phyloP scores from a whole-genome alignment of 768 basidiomycete genomes.

The Lactarius sp. region DNA sequence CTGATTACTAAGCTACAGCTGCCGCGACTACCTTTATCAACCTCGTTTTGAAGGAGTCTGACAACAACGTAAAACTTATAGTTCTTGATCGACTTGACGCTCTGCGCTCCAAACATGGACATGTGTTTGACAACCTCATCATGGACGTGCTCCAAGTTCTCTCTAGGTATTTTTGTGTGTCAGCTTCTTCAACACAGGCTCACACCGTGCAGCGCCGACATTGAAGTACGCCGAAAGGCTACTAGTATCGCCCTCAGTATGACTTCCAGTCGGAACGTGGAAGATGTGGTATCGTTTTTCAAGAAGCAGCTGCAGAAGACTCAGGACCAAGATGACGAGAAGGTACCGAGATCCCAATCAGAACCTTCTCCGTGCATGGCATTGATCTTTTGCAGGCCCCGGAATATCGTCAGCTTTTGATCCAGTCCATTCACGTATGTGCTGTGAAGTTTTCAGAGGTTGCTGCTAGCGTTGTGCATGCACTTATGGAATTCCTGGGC shows the following conservation, averaged over 20 bases:
- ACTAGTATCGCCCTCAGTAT: constrained; percentile 85
- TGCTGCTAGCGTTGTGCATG: constrained; percentile 91
- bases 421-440: constrained; percentile 94
- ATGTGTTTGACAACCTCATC: constrained; percentile 83
- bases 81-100: constrained; percentile 87
- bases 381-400: constrained; percentile 51
- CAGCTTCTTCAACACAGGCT: background rate
- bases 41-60: constrained; percentile 90
- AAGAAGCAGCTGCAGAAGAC: constrained; percentile 98
- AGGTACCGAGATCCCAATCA: constrained; percentile 43
- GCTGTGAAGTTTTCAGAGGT: constrained; percentile 97
- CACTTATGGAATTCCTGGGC: constrained; percentile 89
- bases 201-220: constrained; percentile 64
- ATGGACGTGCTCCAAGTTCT: constrained; percentile 95
- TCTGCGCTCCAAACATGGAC: constrained; percentile 79
- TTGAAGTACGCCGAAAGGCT: constrained; percentile 94
- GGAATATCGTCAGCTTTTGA: constrained; percentile 93
- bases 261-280: constrained; percentile 91
- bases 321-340: constrained; percentile 88
- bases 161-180: constrained; percentile 47
- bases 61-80: constrained; percentile 98
- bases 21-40: constrained; percentile 85
- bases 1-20: constrained; percentile 42
- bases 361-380: background rate
- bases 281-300: constrained; percentile 92